Conservation (phyloP, 257 asterid species). For the Forsythia suspensa region DNA sequence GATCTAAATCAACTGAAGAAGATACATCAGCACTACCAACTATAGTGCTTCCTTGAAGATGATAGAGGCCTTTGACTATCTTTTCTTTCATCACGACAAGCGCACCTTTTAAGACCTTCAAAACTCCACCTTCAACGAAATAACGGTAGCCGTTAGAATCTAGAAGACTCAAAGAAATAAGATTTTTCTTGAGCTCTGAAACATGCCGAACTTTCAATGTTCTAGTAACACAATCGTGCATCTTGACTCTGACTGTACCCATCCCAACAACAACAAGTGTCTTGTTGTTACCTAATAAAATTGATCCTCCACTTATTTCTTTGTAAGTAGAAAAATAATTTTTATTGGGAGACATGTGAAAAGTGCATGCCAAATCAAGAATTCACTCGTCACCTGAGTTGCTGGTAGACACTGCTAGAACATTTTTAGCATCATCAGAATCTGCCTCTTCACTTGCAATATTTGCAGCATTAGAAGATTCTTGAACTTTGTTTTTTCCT, state of each 20-base stretch:
- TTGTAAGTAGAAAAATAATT: too few species aligned
- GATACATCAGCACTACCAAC: too few species aligned
- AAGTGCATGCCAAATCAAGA: not conserved
- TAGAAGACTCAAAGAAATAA: not conserved
- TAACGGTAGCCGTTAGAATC: not conserved
- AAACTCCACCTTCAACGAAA: too few species aligned
- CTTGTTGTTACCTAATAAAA: not conserved
- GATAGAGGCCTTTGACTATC: too few species aligned
- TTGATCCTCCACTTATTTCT: not conserved
- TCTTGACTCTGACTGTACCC: not conserved
- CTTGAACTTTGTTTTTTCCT: too few species aligned
- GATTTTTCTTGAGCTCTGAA: not conserved
- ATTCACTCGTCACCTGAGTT: not conserved
- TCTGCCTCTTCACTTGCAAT: too few species aligned
- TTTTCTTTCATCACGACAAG: too few species aligned
- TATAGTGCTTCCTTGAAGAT: too few species aligned
- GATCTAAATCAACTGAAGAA: too few species aligned
- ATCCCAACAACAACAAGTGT: not conserved
- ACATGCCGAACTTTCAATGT: not conserved
- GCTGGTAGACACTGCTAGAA: not conserved
- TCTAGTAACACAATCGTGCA: not conserved
- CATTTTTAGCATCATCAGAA: too few species aligned
- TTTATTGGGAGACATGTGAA: not conserved
- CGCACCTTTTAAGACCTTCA: too few species aligned
- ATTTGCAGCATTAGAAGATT: too few species aligned